Percentiles rank a stretch among this genome's conserved stretches.
phyloP scores from a whole-genome alignment of 805 yeast genomes.

The Wickerhamiella sergipiensis region DNA sequence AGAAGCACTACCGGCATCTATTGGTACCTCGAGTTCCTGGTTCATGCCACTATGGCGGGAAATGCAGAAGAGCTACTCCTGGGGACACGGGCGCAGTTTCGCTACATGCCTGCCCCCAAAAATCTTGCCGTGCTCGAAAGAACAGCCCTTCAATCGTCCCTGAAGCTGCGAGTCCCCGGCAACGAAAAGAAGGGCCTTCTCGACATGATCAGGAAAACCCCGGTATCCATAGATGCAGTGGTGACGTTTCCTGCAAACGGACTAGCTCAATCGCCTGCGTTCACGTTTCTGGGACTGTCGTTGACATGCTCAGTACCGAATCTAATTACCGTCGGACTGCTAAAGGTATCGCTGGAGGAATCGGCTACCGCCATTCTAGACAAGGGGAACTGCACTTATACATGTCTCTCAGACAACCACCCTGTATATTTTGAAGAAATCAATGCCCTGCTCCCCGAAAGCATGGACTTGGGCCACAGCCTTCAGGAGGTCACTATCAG shows the following conservation, averaged over 20 bases:
- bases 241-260: neutral
- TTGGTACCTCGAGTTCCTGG: neutral
- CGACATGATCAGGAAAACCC: neutral
- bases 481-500: neutral
- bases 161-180: neutral
- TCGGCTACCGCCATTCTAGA: neutral
- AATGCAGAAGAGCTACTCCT: neutral
- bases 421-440: neutral
- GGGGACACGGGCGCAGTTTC: neutral
- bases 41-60: neutral
- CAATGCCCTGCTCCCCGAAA: neutral
- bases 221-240: neutral
- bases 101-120: neutral
- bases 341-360: neutral
- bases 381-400: neutral
- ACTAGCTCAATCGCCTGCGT: neutral
- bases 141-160: neutral
- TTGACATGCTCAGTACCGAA: neutral
- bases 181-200: neutral
- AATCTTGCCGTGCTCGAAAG: neutral
- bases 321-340: neutral
- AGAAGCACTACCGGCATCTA: neutral
- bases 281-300: neutral
- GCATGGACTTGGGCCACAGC: neutral
- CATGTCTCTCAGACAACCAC: neutral